Base-by-base conservation (phyloP, 2,329 filamentous ascomycete species). In the Diplodia seriata region DNA sequence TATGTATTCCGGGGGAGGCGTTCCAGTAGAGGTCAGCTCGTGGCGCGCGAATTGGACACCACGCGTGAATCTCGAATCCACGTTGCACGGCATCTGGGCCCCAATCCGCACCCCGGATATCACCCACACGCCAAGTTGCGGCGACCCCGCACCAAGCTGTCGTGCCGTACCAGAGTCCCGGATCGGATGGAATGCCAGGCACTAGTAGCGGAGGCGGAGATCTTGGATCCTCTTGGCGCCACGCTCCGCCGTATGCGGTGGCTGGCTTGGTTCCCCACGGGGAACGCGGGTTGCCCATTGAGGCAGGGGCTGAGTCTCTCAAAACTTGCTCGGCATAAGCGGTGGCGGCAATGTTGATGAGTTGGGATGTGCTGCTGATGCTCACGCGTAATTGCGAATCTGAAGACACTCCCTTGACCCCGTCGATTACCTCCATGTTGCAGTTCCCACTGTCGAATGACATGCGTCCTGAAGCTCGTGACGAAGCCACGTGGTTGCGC, bases 231-330 rank as follows among this genome's bases (percentile, higher is more conserved):
- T 51, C 59, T 63, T 26, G 59, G 47, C 59, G 47, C 59, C 59
- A 14, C 31, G 59, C 59, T 51, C 43, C 43, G 59, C 59, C 59
- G 57, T 33, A 3, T 33, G 31, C 5, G 31, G 8, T 33, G 31
- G n/a, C 47, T 15, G 56, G 29, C 47, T 51, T 63, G 43, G 43
- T 51, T 63, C 59, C 59, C 59, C 59, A 63, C 59, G 59, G 59
- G 59, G 59, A 63, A 63, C 47, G 59, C 23, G 23, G 23, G 23
- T 26, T 26, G 23, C 23, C 23, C 3, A 26, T 26, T 26, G 23
- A 26, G 23, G 23, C 23, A 26, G 23, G 23, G 54, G 54, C 8
- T 33, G 31, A 59, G 23, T 59, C 26, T 36, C 55, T 29, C 23
- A 31, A 38, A 26, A 31, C 20, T 15, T 8, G 59, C 59, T 63